A percentile compares a stretch with the other conserved stretches of the same genome.
These are phyloP conservation scores for Porpolomopsis calyptriformis DNA, from an alignment of 768 basidiomycete species.

Conservation along the genomic window DNA sequence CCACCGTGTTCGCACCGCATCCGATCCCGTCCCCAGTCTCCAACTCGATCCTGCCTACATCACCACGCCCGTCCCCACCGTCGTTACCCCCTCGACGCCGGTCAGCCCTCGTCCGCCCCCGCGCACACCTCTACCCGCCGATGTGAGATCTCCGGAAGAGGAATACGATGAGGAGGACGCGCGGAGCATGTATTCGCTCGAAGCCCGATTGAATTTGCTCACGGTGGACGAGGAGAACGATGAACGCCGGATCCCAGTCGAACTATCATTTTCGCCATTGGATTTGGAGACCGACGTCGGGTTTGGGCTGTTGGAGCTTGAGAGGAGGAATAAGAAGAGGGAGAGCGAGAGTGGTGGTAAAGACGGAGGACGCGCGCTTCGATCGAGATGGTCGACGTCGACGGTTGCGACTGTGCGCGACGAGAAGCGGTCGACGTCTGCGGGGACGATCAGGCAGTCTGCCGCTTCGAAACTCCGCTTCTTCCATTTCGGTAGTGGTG, in stretches of 20 bases:
- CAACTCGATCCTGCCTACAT: not conserved
- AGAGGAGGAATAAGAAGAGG: not conserved
- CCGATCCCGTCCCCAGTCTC: not conserved
- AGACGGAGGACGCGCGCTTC: not conserved
- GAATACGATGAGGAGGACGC: not conserved
- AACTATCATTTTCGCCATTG: not conserved
- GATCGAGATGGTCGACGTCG: not conserved
- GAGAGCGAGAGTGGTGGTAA: not conserved
- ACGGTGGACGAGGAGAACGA: not conserved
- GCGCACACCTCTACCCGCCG: not conserved
- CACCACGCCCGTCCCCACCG: not conserved
- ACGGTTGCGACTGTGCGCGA: not conserved
- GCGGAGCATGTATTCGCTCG: too few relatives aligned
- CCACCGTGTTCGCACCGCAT: not conserved
- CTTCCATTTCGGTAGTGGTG: not conserved
- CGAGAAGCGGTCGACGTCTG: not conserved
- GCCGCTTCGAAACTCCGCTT: not conserved
- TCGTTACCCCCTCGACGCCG: not conserved
- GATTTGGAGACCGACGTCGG: not conserved
- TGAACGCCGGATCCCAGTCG: not conserved
- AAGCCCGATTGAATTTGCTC: not conserved
- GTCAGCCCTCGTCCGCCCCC: not conserved
- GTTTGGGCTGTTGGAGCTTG: not conserved
- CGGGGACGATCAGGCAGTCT: not conserved
- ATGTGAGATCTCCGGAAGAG: not conserved